Percentiles rank a stretch among this genome's conserved stretches.
Conservation (phyloP, 768 basidiomycete species). For the Tulasnella sp. region DNA sequence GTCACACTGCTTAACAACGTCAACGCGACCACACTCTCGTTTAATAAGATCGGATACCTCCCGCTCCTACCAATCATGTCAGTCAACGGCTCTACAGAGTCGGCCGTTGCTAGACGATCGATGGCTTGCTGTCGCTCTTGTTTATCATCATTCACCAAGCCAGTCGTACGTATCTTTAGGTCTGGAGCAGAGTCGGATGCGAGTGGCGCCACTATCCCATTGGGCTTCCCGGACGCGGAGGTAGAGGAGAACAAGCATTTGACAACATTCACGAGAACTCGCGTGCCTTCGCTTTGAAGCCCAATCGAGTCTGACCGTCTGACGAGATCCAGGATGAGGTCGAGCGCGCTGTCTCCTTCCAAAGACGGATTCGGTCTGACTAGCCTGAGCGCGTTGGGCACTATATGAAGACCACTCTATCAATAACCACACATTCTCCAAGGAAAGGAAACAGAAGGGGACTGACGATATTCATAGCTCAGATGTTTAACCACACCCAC, state of each 20-base stretch:
- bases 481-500: conserved; percentile 87
- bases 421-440: too few relatives aligned
- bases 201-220: conserved; percentile 21
- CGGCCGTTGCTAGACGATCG: conserved; percentile 38
- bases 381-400: conserved; percentile 38
- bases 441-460: too few relatives aligned
- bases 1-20: conserved; percentile 60
- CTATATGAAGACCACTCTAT: neutral
- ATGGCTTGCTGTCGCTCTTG: conserved; percentile 41
- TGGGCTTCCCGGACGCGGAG: neutral
- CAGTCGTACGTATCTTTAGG: neutral
- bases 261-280: conserved; percentile 77
- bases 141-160: conserved; percentile 23
- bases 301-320: conserved; percentile 71
- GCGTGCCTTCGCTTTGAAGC: conserved; percentile 80
- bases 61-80: conserved; percentile 64
- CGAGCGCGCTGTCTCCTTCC: conserved; percentile 34
- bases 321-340: conserved; percentile 63
- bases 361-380: conserved; percentile 34
- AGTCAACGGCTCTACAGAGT: conserved; percentile 51
- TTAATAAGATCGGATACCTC: conserved; percentile 75
- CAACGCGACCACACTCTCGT: conserved; percentile 78
- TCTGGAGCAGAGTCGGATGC: conserved; percentile 10
- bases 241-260: conserved; percentile 56
- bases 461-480: conserved; percentile 62